These are phyloP conservation scores for Sarcodon aspratus DNA, from an alignment of 768 basidiomycete genomes.

Conservation along the genomic window DNA sequence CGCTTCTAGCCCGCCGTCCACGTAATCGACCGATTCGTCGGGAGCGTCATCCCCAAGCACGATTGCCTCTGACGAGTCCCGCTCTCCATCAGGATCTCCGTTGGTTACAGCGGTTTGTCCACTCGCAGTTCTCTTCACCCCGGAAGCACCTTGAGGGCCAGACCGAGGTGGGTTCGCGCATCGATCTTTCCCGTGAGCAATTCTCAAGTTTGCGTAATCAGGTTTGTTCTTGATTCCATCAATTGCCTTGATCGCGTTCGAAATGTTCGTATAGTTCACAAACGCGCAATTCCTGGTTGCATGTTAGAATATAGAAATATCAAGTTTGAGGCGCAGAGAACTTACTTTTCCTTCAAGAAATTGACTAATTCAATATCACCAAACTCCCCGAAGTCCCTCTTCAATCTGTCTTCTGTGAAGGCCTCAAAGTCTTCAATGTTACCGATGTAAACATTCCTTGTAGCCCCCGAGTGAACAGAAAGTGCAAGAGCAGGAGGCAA, in stretches of 20 bases:
- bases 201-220: slow-evolving; percentile 81
- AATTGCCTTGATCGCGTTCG: slow-evolving; percentile 97
- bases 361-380: slow-evolving; percentile 97
- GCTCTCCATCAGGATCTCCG: neutral
- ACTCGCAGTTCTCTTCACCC: slow-evolving; percentile 35
- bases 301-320: neutral
- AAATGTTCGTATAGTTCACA: slow-evolving; percentile 91
- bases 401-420: slow-evolving; percentile 82
- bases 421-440: slow-evolving; percentile 92
- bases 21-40: no score
- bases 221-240: slow-evolving; percentile 88
- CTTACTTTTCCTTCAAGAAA: slow-evolving; percentile 84
- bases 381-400: slow-evolving; percentile 89
- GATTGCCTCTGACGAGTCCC: neutral
- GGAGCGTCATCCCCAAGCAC: no score
- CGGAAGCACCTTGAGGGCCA: slow-evolving; percentile 60
- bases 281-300: slow-evolving; percentile 82
- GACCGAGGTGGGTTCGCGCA: slow-evolving; percentile 89
- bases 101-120: slow-evolving; percentile 19
- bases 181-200: slow-evolving; percentile 92
- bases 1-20: no score
- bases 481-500: slow-evolving; percentile 74
- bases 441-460: slow-evolving; percentile 93
- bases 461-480: slow-evolving; percentile 87
- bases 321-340: slow-evolving; percentile 1